phyloP scores from a whole-genome alignment of 1,139 yeast genomes.

The Geotrichum klebahnii region DNA sequence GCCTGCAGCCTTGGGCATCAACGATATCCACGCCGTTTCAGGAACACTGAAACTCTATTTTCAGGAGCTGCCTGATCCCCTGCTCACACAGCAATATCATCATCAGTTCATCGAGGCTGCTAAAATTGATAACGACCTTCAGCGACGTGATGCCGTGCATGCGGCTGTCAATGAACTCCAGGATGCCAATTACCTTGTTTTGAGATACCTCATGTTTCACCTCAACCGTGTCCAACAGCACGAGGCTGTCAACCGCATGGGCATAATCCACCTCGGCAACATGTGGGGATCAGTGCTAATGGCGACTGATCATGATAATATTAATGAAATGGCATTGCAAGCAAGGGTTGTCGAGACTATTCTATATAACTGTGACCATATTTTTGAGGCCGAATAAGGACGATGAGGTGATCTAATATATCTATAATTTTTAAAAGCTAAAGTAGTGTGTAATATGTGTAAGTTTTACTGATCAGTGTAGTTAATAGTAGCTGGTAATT shows the following conservation, averaged over 20 bases:
- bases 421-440: too few species aligned
- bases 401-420: too few species aligned
- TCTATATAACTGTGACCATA: constrained; percentile 40
- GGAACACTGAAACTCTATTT: constrained; percentile 71
- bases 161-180: constrained; percentile 84
- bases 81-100: constrained; percentile 63
- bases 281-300: constrained; percentile 94
- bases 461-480: too few species aligned
- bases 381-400: constrained; percentile 20
- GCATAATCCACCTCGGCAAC: constrained; percentile 68
- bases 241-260: constrained; percentile 71
- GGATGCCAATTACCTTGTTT: constrained; percentile 90
- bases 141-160: constrained; percentile 71
- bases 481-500: too few species aligned
- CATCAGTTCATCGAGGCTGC: constrained; percentile 80
- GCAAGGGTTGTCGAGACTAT: constrained; percentile 80
- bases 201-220: constrained; percentile 80
- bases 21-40: constrained; percentile 56
- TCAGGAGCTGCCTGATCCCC: constrained; percentile 76
- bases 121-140: constrained; percentile 55
- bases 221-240: constrained; percentile 67
- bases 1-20: constrained; percentile 45
- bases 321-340: constrained; percentile 76
- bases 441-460: too few species aligned
- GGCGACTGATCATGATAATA: constrained; percentile 37